These are phyloP conservation scores for Babesia bigemina DNA, from an alignment of 169 alveolate genomes.

Conservation along the genomic window DNA sequence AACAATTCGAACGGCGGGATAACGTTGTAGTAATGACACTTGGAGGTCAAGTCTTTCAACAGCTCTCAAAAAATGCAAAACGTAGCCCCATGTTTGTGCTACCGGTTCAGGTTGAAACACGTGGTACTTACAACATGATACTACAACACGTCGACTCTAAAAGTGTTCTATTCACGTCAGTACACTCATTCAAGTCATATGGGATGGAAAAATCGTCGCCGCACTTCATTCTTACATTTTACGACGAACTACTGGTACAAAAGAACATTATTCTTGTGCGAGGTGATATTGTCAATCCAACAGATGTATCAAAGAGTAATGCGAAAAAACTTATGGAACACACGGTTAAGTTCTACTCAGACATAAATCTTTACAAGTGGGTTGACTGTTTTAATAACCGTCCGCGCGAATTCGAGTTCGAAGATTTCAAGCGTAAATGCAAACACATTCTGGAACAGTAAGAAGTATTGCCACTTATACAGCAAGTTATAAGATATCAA, in stretches of 20 bases:
- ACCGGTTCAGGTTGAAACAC: conserved; percentile 17
- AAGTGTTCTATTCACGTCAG: conserved; percentile 39
- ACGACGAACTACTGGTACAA: conserved; percentile 27
- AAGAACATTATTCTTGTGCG: conserved; percentile 39
- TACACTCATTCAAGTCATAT: conserved; percentile 6
- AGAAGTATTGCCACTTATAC: no score
- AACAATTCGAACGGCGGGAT: conserved; percentile 12
- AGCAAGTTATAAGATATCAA: background rate
- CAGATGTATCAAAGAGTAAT: conserved; percentile 39
- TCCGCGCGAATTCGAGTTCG: conserved; percentile 36
- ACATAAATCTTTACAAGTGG: conserved; percentile 57
- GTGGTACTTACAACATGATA: conserved; percentile 25
- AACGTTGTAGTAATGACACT: conserved; percentile 20
- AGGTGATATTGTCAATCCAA: conserved; percentile 42
- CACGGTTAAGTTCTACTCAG: conserved; percentile 49
- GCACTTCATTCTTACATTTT: conserved; percentile 33
- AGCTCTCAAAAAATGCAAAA: background rate
- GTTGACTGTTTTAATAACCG: conserved; percentile 39
- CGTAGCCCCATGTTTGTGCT: conserved; percentile 28
- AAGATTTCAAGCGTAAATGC: conserved; percentile 21
- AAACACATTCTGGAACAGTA: conserved; percentile 4
- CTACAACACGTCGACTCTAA: conserved; percentile 26
- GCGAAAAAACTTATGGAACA: conserved; percentile 19
- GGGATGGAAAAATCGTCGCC: conserved; percentile 44
- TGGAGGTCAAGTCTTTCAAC: background rate